Conservation (phyloP, 371 early-diverging fungal species). For the Polyrhizophydium stewartii region DNA sequence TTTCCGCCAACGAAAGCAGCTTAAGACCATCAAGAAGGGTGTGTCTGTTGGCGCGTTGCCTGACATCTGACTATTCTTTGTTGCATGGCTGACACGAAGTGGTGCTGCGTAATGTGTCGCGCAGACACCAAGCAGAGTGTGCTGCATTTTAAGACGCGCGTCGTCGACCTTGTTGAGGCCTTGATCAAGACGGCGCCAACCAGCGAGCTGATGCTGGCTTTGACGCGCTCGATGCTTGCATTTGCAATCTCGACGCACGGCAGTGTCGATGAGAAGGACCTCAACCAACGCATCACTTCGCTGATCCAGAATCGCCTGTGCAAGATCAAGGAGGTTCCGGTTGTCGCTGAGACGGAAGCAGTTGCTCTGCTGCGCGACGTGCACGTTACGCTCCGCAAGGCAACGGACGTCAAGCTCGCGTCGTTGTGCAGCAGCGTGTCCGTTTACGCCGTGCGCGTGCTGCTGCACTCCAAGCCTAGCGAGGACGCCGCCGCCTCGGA, state of each 20-base stretch:
- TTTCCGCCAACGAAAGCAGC: conserved; percentile 65
- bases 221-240: conserved; percentile 66
- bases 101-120: background rate
- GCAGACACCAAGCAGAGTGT: conserved; percentile 66
- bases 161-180: conserved; percentile 74
- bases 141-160: conserved; percentile 84
- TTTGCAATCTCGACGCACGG: conserved; percentile 51
- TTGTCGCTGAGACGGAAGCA: conserved; percentile 41
- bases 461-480: conserved; percentile 7
- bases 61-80: background rate
- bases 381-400: conserved; percentile 55
- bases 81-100: background rate
- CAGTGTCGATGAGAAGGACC: conserved; percentile 55
- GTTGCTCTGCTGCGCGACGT: conserved; percentile 57
- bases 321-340: conserved; percentile 62
- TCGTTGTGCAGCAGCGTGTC: conserved; percentile 42
- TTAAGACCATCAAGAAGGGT: conserved; percentile 65
- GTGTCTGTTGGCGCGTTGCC: conserved; percentile 16
- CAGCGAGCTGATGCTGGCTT: conserved; percentile 64
- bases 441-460: conserved; percentile 15
- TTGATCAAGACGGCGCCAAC: conserved; percentile 67
- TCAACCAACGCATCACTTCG: conserved; percentile 62
- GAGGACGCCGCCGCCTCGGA: too few species aligned
- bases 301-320: conserved; percentile 56
- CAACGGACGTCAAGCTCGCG: conserved; percentile 21